Evolutionary conservation across 2,329 filamentous ascomycete species (phyloP).

Genomic region (Capronia americana): DNA sequence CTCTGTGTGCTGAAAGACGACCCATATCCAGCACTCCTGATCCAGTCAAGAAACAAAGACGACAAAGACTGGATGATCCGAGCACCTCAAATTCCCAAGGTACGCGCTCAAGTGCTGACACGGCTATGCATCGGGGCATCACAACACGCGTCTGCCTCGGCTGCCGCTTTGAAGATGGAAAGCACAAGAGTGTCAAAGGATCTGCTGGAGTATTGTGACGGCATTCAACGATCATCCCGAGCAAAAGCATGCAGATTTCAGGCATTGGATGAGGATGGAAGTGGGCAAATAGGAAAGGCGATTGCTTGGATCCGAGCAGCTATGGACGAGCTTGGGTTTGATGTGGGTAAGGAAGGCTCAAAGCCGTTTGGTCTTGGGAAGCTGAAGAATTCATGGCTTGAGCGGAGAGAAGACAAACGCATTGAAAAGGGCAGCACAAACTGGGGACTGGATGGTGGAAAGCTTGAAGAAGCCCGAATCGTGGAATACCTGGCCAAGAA

Average conservation of each 20-base stretch:
- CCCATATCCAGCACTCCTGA: slow-evolving; percentile 82
- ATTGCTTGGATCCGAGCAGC: slow-evolving; percentile 87
- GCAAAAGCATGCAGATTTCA: slow-evolving; percentile 90
- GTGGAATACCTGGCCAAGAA: slow-evolving; percentile 86
- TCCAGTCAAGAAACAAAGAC: slow-evolving; percentile 79
- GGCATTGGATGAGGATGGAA: slow-evolving; percentile 84
- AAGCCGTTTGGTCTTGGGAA: slow-evolving; percentile 36
- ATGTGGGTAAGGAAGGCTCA: slow-evolving; percentile 40
- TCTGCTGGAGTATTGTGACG: slow-evolving; percentile 75
- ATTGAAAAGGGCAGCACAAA: slow-evolving; percentile 66
- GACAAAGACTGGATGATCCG: slow-evolving; percentile 98
- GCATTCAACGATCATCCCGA: slow-evolving; percentile 74
- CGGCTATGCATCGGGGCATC: slow-evolving; percentile 84
- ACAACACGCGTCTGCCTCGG: slow-evolving; percentile 81
- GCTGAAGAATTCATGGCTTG: slow-evolving; percentile 37
- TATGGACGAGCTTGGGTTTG: slow-evolving; percentile 58
- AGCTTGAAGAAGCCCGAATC: slow-evolving; percentile 81
- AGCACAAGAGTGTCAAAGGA: slow-evolving; percentile 66
- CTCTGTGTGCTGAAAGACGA: slow-evolving; percentile 93
- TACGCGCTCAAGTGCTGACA: slow-evolving; percentile 85
- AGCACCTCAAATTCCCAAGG: slow-evolving; percentile 83
- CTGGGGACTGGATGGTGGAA: slow-evolving; percentile 86
- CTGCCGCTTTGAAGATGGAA: slow-evolving; percentile 55
- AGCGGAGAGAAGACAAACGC: slow-evolving; percentile 64
- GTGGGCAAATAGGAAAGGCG: slow-evolving; percentile 75